A percentile compares a stretch with the other conserved stretches of the same genome.
phyloP scores from a whole-genome alignment of 352 stramenopile species.

The Globisporangium paroecandrum region DNA sequence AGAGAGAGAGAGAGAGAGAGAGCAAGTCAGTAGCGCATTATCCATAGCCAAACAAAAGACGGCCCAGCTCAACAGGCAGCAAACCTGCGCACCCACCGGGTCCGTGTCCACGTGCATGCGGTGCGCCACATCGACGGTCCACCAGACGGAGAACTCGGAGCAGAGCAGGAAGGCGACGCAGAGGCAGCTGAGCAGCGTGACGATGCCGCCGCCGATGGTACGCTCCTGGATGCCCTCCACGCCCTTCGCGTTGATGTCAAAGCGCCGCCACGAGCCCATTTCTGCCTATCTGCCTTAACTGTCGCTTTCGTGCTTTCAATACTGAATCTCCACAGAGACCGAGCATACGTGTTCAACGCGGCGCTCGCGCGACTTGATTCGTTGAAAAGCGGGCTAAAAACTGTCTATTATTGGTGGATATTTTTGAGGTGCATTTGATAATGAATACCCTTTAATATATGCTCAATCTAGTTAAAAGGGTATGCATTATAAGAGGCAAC shows the following conservation, averaged over 20 bases:
- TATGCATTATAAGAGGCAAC: background rate
- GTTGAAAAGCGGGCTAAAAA: conserved; percentile 4
- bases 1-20: background rate
- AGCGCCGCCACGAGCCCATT: conserved; percentile 72
- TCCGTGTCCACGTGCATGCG: conserved; percentile 87
- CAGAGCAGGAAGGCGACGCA: conserved; percentile 72
- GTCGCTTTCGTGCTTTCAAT: conserved; percentile 13
- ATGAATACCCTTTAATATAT: background rate
- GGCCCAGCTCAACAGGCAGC: background rate
- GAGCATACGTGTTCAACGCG: conserved; percentile 12
- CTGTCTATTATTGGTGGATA: conserved; percentile 9
- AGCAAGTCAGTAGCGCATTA: background rate
- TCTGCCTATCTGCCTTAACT: background rate
- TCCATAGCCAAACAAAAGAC: background rate
- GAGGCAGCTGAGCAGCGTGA: conserved; percentile 78
- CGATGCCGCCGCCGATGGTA: conserved; percentile 76
- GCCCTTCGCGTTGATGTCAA: conserved; percentile 87
- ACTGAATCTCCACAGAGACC: conserved; percentile 11
- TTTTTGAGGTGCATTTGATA: background rate
- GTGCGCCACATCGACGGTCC: conserved; percentile 78
- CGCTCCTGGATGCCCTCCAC: conserved; percentile 88
- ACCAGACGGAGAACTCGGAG: conserved; percentile 85
- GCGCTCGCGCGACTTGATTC: conserved; percentile 11
- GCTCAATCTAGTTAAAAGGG: background rate
- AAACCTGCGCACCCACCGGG: conserved; percentile 38